phyloP scores from a whole-genome alignment of 1,284 basidiomycete genomes.

The Pseudozyma tsukubaensis region DNA sequence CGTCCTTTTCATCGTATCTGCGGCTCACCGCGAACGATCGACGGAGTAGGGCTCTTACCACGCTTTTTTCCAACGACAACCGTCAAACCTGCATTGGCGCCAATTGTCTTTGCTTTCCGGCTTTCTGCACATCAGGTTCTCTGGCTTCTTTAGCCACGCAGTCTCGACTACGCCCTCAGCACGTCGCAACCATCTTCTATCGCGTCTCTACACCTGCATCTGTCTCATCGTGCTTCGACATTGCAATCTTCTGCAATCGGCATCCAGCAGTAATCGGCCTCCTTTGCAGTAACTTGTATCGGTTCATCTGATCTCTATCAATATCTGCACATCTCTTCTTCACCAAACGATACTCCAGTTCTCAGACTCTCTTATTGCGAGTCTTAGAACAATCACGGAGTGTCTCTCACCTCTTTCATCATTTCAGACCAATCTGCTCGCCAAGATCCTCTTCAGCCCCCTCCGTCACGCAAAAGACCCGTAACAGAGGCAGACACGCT shows the following conservation, averaged over 20 bases:
- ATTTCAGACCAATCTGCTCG: constrained; percentile 31
- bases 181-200: no score
- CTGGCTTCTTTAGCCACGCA: no score
- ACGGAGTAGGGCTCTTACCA: constrained; percentile 1
- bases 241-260: no score
- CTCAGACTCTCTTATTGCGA: constrained; percentile 24
- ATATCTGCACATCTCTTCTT: background rate
- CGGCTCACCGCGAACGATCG: constrained; percentile 8
- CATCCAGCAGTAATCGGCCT: no score
- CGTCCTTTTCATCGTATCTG: constrained; percentile 4
- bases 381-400: constrained; percentile 31
- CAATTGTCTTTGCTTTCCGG: no score
- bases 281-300: no score
- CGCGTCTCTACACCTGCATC: no score
- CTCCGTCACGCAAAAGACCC: constrained; percentile 43
- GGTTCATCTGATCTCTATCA: background rate
- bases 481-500: constrained; percentile 20
- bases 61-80: background rate
- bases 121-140: no score
- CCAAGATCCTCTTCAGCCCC: constrained; percentile 24
- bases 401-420: constrained; percentile 32
- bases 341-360: constrained; percentile 35
- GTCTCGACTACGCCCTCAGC: no score
- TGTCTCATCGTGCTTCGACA: no score
- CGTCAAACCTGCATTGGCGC: background rate